phyloP scores from a whole-genome alignment of 1,139 yeast genomes.

The Geotrichum histeridarum region DNA sequence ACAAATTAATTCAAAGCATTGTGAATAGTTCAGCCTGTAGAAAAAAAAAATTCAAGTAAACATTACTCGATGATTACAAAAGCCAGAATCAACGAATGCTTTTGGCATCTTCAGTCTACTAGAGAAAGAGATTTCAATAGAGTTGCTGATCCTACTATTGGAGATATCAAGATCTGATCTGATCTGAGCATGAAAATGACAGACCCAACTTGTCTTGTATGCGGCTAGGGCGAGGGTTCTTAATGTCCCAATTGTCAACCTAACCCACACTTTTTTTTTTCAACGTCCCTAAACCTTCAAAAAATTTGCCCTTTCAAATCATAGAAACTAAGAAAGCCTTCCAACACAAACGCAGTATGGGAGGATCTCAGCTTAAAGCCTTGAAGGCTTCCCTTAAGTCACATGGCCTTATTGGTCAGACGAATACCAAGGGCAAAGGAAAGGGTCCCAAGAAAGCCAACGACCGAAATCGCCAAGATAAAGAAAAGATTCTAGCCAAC shows the following conservation, averaged over 20 bases:
- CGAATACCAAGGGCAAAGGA: conserved; percentile 55
- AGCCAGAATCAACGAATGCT: no score
- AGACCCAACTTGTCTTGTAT: no score
- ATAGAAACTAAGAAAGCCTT: not conserved
- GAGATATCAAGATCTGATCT: no score
- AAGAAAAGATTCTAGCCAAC: conserved; percentile 48
- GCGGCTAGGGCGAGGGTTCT: conserved; percentile 10
- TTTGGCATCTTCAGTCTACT: no score
- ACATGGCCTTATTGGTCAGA: conserved; percentile 78
- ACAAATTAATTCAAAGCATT: no score
- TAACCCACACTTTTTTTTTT: conserved; percentile 4
- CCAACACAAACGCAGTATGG: conserved; percentile 47
- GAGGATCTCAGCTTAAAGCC: conserved; percentile 83
- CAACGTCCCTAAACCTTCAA: not conserved
- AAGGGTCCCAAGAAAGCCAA: conserved; percentile 43
- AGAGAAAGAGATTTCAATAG: no score
- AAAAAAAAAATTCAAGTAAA: no score
- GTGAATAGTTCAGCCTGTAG: no score
- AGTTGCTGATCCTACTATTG: no score
- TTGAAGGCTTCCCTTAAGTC: conserved; percentile 70
- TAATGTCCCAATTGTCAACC: conserved; percentile 6
- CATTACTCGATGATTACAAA: no score
- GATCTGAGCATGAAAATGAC: no score
- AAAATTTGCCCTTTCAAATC: not conserved
- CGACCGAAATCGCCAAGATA: conserved; percentile 67